phyloP scores from a whole-genome alignment of 768 basidiomycete species.

The Boletus tylopilopsis region DNA sequence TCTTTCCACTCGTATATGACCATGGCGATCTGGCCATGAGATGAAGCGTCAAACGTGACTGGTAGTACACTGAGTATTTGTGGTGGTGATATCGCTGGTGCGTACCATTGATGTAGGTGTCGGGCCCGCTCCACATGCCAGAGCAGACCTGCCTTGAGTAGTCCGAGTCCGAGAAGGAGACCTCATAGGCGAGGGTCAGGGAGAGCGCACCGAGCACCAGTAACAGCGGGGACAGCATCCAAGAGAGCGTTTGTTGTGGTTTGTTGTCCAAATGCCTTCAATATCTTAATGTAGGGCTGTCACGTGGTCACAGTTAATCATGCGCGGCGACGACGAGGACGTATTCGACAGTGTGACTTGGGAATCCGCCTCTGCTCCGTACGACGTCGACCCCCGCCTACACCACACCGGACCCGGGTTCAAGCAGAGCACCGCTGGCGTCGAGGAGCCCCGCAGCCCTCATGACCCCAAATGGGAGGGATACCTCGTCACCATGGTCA shows the following conservation, averaged over 20 bases:
- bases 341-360: slow-evolving; percentile 91
- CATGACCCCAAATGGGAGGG: slow-evolving; percentile 91
- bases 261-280: slow-evolving; percentile 19
- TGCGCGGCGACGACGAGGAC: slow-evolving; percentile 86
- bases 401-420: slow-evolving; percentile 66
- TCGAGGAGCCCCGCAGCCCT: slow-evolving; percentile 60
- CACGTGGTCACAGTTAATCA: slow-evolving; percentile 33
- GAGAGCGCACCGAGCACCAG: slow-evolving; percentile 31
- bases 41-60: slow-evolving; percentile 75
- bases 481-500: slow-evolving; percentile 74
- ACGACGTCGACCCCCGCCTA: slow-evolving; percentile 41
- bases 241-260: slow-evolving; percentile 27
- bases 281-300: slow-evolving; percentile 8
- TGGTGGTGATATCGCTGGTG: slow-evolving; percentile 6
- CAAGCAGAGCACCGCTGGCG: slow-evolving; percentile 72
- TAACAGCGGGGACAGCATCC: slow-evolving; percentile 24
- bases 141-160: slow-evolving; percentile 89
- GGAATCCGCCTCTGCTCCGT: slow-evolving; percentile 69
- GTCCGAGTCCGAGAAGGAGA: slow-evolving; percentile 70
- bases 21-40: slow-evolving; percentile 87
- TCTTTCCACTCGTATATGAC: slow-evolving; percentile 97
- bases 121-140: slow-evolving; percentile 85
- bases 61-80: slow-evolving; percentile 19
- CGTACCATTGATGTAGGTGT: slow-evolving; percentile 82
- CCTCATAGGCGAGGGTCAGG: slow-evolving; percentile 51